Conservation (phyloP, 192 early-diverging fungal species). For the Chytriomyces confervae region DNA sequence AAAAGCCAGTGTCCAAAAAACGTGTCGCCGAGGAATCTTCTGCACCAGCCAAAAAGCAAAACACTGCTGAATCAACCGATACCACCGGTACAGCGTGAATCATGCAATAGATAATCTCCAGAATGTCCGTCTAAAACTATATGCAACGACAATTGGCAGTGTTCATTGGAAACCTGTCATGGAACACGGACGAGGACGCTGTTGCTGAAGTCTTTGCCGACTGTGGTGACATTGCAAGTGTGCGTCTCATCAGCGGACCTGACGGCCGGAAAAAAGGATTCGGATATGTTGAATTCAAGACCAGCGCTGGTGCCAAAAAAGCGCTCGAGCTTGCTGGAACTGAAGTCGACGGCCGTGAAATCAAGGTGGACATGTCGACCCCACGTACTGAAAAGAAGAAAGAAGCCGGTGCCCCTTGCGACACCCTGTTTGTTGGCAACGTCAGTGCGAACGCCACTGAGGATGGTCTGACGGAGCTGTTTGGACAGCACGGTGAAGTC, state of each 20-base stretch:
- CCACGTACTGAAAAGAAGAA: constrained; percentile 52
- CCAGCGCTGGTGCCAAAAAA: constrained; percentile 66
- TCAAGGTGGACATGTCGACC: constrained; percentile 78
- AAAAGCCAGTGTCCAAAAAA: neutral
- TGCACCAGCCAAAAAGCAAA: too few relatives aligned
- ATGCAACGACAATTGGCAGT: neutral
- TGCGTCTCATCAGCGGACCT: constrained; percentile 79
- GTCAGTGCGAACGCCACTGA: constrained; percentile 72
- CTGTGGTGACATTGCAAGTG: constrained; percentile 72
- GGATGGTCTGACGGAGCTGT: constrained; percentile 61
- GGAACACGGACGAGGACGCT: constrained; percentile 71
- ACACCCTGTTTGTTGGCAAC: constrained; percentile 86
- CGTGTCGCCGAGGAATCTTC: neutral
- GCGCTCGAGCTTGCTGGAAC: constrained; percentile 70
- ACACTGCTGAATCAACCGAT: too few relatives aligned
- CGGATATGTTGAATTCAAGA: constrained; percentile 87
- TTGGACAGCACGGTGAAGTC: constrained; percentile 66
- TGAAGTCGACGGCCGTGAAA: constrained; percentile 82
- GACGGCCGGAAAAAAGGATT: constrained; percentile 81
- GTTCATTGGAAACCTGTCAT: constrained; percentile 79
- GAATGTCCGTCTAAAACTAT: too few relatives aligned
- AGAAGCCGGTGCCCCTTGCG: constrained; percentile 59
- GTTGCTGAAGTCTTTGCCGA: constrained; percentile 67
- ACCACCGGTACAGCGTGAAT: too few relatives aligned
- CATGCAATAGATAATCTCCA: too few relatives aligned